These are phyloP conservation scores for Penicillium sp. DNA, from an alignment of 2,329 filamentous ascomycete genomes.

Conservation along the genomic window DNA sequence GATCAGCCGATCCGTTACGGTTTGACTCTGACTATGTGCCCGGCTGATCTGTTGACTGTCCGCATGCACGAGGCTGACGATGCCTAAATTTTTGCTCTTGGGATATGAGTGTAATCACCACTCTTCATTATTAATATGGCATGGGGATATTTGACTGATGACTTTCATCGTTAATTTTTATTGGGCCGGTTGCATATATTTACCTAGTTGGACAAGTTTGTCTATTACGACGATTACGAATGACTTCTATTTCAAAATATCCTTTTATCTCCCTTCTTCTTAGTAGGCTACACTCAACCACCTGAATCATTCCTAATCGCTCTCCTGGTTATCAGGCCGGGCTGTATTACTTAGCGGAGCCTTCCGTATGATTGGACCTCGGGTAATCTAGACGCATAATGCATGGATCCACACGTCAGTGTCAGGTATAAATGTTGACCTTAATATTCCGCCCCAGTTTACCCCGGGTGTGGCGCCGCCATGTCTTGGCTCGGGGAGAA, in stretches of 20 bases:
- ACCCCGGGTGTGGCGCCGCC: no score
- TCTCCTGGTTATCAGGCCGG: no score
- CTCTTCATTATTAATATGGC: not conserved
- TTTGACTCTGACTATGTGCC: conserved; percentile 28
- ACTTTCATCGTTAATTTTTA: not conserved
- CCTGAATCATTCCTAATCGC: no score
- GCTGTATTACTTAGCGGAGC: no score
- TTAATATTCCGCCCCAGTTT: no score
- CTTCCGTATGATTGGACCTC: no score
- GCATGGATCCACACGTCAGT: no score
- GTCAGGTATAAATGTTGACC: no score
- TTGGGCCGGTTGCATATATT: not conserved
- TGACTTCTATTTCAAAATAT: not conserved
- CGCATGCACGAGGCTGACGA: conserved; percentile 29
- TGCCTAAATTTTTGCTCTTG: conserved; percentile 4
- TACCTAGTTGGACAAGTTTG: not conserved
- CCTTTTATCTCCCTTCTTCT: no score
- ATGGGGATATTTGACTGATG: not conserved
- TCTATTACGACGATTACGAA: not conserved
- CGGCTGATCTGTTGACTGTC: conserved; percentile 32
- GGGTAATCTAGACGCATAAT: no score
- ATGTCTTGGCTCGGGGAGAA: no score
- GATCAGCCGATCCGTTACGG: conserved; percentile 20
- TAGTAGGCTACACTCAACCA: no score
- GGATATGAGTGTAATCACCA: not conserved